Evolutionary conservation across 805 yeast species (phyloP), one percentile per base, ranked within the genome.

Genomic region (Yamadazyma kitorensis): DNA sequence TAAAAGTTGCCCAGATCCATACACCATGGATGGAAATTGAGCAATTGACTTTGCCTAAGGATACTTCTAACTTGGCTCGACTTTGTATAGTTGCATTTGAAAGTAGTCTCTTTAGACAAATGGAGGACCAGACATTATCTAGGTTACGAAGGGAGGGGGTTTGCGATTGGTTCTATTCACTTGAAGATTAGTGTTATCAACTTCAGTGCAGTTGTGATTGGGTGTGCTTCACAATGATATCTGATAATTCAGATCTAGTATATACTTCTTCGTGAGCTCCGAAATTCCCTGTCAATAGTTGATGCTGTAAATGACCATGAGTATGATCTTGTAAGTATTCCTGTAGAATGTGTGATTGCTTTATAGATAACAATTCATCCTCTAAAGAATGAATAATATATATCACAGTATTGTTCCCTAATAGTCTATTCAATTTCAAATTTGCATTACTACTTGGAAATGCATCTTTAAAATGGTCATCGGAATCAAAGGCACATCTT

Each of bases 201-300:
- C n/a, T n/a, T n/a, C n/a, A n/a, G n/a, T n/a, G n/a, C n/a, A n/a
- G n/a, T n/a, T n/a, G n/a, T n/a, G n/a, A n/a, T n/a, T n/a, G n/a
- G n/a, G n/a, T n/a, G n/a, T n/a, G n/a, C 25, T 23, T 6, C n/a
- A 23, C 8, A n/a, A 41, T 34, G 27, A 50, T 27, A 5, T 39
- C 43, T 4, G 70, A 68, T 13, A 80, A 54, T 21, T 59, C 54
- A n/a, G 41, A 30, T 37, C 64, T 57, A 20, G 57, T 50, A 51
- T 75, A 81, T 15, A 82, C 86, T 29, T 81, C 76, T 51, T 85
- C 81, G 45, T 85, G 94, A 24, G 43, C 33, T 1, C 94, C 91
- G 57, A 70, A 70, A 24, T 66, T 52, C 1, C 57, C 74, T 4
- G 33, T 21, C 7, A 38, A n/a, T 10, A 36, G 12, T 11, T 17